Evolutionary conservation across 805 yeast genomes (phyloP).

Genomic region (Yamadazyma insecticola): DNA sequence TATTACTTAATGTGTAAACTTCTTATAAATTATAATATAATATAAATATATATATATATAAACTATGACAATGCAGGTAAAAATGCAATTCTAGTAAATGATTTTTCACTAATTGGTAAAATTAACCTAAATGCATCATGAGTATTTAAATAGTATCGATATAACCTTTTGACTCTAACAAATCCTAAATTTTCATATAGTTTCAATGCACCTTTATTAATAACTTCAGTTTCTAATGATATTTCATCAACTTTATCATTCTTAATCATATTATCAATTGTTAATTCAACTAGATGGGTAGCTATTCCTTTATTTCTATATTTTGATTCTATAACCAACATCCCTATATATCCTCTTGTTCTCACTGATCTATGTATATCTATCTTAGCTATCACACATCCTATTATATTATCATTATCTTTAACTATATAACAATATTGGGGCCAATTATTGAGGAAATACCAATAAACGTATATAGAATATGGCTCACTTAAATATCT

Average conservation of each 20-base stretch:
- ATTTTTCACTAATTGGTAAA: slow-evolving; percentile 65
- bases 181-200: slow-evolving; percentile 77
- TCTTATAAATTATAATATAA: no score
- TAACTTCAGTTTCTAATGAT: slow-evolving; percentile 89
- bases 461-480: slow-evolving; percentile 87
- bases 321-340: slow-evolving; percentile 77
- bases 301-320: slow-evolving; percentile 84
- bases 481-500: slow-evolving; percentile 88
- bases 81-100: slow-evolving; percentile 41
- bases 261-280: slow-evolving; percentile 61
- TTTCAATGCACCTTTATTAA: slow-evolving; percentile 63
- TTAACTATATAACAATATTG: slow-evolving; percentile 67
- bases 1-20: no score
- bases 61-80: no score
- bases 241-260: slow-evolving; percentile 73
- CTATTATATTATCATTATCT: slow-evolving; percentile 44
- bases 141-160: slow-evolving; percentile 83
- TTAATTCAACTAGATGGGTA: slow-evolving; percentile 56
- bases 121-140: slow-evolving; percentile 90
- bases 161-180: slow-evolving; percentile 67
- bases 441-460: slow-evolving; percentile 89
- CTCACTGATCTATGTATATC: slow-evolving; percentile 73
- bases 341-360: slow-evolving; percentile 88
- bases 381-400: slow-evolving; percentile 78
- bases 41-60: no score